These are phyloP conservation scores for Toxicodendron radicans DNA, from an alignment of 345 rosid genomes.

Conservation along the genomic window DNA sequence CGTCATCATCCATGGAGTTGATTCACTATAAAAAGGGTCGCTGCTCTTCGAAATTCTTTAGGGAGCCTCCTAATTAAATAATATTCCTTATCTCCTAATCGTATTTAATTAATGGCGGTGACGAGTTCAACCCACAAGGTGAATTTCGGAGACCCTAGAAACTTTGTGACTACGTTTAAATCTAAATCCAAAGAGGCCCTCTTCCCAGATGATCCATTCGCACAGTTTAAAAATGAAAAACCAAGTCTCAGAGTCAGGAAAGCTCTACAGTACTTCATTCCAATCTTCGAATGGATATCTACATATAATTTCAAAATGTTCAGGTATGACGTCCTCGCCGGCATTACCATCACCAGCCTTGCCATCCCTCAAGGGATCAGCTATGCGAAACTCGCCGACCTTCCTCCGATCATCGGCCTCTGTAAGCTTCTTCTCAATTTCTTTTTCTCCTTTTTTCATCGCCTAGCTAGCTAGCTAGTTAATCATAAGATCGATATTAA, in stretches of 20 bases:
- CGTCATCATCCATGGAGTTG: not conserved
- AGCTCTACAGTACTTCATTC: conserved; percentile 60
- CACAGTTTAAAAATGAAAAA: conserved; percentile 35
- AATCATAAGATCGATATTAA: too few species aligned
- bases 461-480: too few species aligned
- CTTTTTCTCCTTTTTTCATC: not conserved
- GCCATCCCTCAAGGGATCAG: conserved; percentile 98
- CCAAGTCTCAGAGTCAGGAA: conserved; percentile 27
- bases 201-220: conserved; percentile 85
- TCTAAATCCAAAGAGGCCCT: conserved; percentile 69
- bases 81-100: too few species aligned
- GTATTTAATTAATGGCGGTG: conserved; percentile 15
- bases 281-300: conserved; percentile 80
- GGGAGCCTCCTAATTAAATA: too few species aligned
- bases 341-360: conserved; percentile 84
- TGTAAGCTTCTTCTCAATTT: conserved; percentile 39
- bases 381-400: conserved; percentile 76
- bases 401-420: conserved; percentile 86
- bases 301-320: conserved; percentile 47
- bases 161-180: conserved; percentile 41
- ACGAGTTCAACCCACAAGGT: conserved; percentile 28
- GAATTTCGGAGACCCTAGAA: conserved; percentile 55
- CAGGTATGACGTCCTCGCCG: conserved; percentile 73
- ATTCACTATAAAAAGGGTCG: too few species aligned
- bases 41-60: too few species aligned